These are phyloP conservation scores for Licmophora abbreviata DNA, from an alignment of 108 stramenopile genomes.

Conservation along the genomic window DNA sequence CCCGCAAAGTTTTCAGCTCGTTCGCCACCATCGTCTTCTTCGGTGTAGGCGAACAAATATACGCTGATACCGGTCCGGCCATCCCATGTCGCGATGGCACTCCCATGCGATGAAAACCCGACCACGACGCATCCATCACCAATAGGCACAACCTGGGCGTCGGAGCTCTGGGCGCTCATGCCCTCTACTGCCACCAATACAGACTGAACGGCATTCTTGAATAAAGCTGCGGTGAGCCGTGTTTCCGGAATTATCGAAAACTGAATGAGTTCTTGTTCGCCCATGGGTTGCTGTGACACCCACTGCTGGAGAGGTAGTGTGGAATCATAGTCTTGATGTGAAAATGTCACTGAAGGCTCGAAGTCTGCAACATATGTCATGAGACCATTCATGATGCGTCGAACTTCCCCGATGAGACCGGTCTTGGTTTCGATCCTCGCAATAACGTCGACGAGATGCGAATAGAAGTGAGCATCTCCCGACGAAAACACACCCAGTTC, in stretches of 20 bases:
- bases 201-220: background rate
- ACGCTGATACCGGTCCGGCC: conserved; percentile 38
- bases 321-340: conserved; percentile 43
- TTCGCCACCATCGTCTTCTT: no score
- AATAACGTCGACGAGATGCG: conserved; percentile 6
- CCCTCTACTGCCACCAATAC: background rate
- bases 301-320: conserved; percentile 43
- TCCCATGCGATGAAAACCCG: conserved; percentile 20
- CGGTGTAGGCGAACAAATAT: conserved; percentile 47
- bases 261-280: conserved; percentile 51
- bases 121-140: conserved; percentile 48
- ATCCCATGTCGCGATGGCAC: conserved; percentile 46
- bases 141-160: background rate
- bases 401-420: conserved; percentile 12
- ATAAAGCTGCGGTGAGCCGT: background rate
- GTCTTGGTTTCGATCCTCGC: conserved; percentile 12
- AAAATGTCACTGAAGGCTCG: conserved; percentile 3
- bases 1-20: no score
- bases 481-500: conserved; percentile 9
- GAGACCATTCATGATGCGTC: conserved; percentile 11
- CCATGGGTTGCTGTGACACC: conserved; percentile 44
- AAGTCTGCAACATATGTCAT: background rate
- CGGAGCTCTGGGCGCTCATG: background rate
- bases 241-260: conserved; percentile 4
- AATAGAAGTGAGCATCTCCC: conserved; percentile 14